These are phyloP conservation scores for Galerina sulciceps DNA, from an alignment of 768 basidiomycete genomes.

Conservation along the genomic window DNA sequence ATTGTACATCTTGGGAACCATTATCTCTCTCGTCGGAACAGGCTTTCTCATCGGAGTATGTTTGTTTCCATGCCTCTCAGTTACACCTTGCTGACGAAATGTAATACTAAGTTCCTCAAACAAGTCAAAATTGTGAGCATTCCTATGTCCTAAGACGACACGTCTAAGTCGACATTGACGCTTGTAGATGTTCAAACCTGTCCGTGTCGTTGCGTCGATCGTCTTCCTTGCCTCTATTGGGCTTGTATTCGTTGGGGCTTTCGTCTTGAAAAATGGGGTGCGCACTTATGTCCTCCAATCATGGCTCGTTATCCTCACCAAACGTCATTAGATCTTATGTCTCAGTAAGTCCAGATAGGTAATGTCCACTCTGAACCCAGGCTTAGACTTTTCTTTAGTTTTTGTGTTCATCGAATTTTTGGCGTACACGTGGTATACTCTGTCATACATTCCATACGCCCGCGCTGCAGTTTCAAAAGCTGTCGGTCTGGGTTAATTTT, in stretches of 20 bases:
- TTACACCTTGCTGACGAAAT: neutral
- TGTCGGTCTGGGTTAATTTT: conserved; percentile 51
- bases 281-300: conserved; percentile 22
- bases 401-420: conserved; percentile 92
- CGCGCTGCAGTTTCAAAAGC: conserved; percentile 71
- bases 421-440: conserved; percentile 88
- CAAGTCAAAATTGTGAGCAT: conserved; percentile 77
- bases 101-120: conserved; percentile 68
- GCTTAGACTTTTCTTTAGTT: conserved; percentile 45
- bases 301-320: neutral
- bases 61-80: conserved; percentile 14
- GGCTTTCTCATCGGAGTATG: conserved; percentile 91
- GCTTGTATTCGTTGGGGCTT: conserved; percentile 86
- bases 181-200: conserved; percentile 90
- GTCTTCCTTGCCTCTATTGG: conserved; percentile 79
- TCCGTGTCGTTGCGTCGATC: conserved; percentile 82
- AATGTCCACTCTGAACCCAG: conserved; percentile 4
- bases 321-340: conserved; percentile 57
- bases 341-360: conserved; percentile 52
- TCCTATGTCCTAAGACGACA: neutral
- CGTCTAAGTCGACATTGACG: neutral
- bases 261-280: conserved; percentile 72
- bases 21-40: conserved; percentile 84
- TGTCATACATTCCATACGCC: conserved; percentile 93
- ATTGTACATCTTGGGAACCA: conserved; percentile 80